phyloP scores from a whole-genome alignment of 2,329 filamentous ascomycete genomes.

The Hypoxylon sp. region DNA sequence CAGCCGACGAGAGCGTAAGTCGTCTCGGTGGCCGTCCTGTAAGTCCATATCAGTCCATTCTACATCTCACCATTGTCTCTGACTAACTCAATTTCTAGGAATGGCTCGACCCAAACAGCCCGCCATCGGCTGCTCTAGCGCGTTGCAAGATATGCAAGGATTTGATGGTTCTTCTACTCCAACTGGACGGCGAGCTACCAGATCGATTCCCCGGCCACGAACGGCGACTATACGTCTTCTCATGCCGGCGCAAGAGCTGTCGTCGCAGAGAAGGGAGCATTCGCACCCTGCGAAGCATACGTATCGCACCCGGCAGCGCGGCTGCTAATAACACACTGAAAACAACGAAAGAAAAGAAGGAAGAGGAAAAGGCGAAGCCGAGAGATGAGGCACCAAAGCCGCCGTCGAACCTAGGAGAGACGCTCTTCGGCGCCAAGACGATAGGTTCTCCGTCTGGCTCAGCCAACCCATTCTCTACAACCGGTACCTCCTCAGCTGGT shows the following conservation, averaged over 20 bases:
- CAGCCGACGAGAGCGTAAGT: constrained; percentile 85
- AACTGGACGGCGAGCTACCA: constrained; percentile 91
- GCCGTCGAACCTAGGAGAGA: constrained; percentile 70
- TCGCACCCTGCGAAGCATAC: constrained; percentile 78
- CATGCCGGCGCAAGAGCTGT: constrained; percentile 82
- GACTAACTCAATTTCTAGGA: constrained; percentile 65
- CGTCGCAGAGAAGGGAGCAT: constrained; percentile 86
- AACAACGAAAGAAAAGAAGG: constrained; percentile 54
- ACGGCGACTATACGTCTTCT: constrained; percentile 87
- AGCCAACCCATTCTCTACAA: constrained; percentile 73
- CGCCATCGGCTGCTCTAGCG: constrained; percentile 81
- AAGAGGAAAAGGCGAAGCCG: constrained; percentile 53
- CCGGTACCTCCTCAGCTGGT: constrained; percentile 52
- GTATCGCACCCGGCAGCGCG: constrained; percentile 57
- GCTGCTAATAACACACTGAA: constrained; percentile 38
- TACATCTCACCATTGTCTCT: neutral
- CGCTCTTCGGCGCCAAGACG: constrained; percentile 76
- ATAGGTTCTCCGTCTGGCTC: constrained; percentile 52
- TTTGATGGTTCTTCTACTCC: constrained; percentile 85
- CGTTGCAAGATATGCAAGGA: constrained; percentile 90
- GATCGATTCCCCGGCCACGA: constrained; percentile 89
- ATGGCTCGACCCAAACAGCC: constrained; percentile 81
- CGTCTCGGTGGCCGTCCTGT: constrained; percentile 90
- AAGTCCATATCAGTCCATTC: constrained; percentile 55
- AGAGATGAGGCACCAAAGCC: constrained; percentile 52